Evolutionary conservation across 2,329 filamentous ascomycete species (phyloP).

Genomic region (Phyllosticta citribraziliensis): DNA sequence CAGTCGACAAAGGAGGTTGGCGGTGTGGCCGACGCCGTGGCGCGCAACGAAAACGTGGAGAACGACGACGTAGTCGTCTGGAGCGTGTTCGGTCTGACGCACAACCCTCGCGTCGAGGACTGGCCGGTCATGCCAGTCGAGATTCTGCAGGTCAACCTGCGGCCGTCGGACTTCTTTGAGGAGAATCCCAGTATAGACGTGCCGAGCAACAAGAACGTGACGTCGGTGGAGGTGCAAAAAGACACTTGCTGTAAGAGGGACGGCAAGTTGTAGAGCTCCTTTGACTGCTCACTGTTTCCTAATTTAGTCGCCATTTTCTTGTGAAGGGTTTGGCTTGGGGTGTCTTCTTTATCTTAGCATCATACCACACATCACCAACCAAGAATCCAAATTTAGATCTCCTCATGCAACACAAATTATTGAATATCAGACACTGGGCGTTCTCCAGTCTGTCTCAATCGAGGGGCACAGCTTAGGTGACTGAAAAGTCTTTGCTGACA

Average conservation of each 20-base stretch:
- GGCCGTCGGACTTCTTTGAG: conserved; percentile 45
- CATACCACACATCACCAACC: background rate
- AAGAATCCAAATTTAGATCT: background rate
- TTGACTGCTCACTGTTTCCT: background rate
- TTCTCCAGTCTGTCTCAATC: background rate
- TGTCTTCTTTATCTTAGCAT: background rate
- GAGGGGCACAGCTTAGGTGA: background rate
- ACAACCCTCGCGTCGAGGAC: conserved; percentile 36
- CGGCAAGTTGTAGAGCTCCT: background rate
- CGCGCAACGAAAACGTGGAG: conserved; percentile 31
- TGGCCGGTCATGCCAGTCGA: conserved; percentile 38
- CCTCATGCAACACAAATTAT: background rate
- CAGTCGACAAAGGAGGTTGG: conserved; percentile 35
- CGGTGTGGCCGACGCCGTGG: conserved; percentile 35
- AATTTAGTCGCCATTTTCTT: background rate
- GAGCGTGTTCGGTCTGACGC: conserved; percentile 41
- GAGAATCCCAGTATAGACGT: conserved; percentile 46
- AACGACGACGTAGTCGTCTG: conserved; percentile 42
- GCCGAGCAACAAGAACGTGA: conserved; percentile 21
- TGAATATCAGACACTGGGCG: too few relatives aligned
- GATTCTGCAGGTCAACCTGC: conserved; percentile 38
- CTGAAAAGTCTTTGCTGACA: too few relatives aligned
- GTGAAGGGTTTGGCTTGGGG: background rate
- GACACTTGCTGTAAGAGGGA: conserved; percentile 4
- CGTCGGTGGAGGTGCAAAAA: conserved; percentile 6